Evolutionary conservation across 83 land plant species (phyloP).

Genomic region (Picea mariana): DNA sequence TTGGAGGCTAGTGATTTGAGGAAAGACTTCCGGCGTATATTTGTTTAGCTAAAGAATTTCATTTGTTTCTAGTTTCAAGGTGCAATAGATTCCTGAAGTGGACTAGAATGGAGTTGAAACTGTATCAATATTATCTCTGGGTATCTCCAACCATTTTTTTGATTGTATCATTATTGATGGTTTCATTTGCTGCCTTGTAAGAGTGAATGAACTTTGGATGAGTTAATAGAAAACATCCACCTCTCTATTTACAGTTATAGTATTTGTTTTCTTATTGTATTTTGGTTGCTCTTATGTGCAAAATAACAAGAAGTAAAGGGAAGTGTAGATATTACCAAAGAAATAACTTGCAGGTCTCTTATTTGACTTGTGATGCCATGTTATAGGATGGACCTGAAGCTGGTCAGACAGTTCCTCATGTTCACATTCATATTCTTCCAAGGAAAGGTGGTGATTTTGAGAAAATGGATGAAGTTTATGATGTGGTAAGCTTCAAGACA

Average conservation of each 20-base stretch:
- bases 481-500: slow-evolving; percentile 59
- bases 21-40: neutral
- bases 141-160: neutral
- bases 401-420: slow-evolving; percentile 96
- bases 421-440: slow-evolving; percentile 71
- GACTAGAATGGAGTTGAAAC: neutral
- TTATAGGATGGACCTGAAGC: slow-evolving; percentile 94
- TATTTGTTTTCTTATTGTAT: neutral
- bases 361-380: neutral
- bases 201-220: neutral
- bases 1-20: neutral
- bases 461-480: slow-evolving; percentile 91
- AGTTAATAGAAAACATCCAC: neutral
- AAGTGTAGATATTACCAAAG: neutral
- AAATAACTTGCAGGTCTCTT: neutral
- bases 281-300: neutral
- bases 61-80: neutral
- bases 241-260: neutral
- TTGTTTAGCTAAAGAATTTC: neutral
- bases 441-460: slow-evolving; percentile 55
- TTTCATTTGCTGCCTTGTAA: slow-evolving; percentile 5
- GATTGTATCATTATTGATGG: neutral
- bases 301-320: neutral
- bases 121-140: neutral
- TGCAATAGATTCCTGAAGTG: neutral